Evolutionary conservation across 2,329 filamentous ascomycete genomes (phyloP).

Genomic region (Curvularia eragrostidis): DNA sequence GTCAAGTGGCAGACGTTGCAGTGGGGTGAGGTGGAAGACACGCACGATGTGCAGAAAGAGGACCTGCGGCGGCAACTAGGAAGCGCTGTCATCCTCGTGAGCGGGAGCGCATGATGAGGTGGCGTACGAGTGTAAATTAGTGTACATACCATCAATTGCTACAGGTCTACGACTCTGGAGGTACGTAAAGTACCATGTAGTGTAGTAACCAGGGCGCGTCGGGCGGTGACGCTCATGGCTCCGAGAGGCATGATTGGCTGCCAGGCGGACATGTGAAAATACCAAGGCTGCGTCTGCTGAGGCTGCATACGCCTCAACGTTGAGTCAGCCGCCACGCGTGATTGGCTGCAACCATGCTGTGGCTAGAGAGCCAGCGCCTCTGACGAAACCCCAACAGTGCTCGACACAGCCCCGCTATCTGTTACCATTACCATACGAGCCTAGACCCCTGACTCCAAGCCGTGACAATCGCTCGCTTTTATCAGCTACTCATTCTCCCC

Average conservation of each 20-base stretch:
- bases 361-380: constrained; percentile 11
- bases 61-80: constrained; percentile 88
- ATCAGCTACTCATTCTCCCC: too few species aligned
- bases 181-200: background rate
- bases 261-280: background rate
- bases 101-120: constrained; percentile 31
- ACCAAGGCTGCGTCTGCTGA: background rate
- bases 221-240: background rate
- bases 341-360: constrained; percentile 14
- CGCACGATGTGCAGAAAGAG: constrained; percentile 93
- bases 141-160: background rate
- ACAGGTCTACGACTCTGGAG: background rate
- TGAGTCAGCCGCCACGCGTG: background rate
- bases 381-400: constrained; percentile 16
- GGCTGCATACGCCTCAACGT: background rate
- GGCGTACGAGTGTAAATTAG: background rate
- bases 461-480: background rate
- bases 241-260: background rate
- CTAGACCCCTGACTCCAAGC: background rate
- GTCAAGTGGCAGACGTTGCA: constrained; percentile 86
- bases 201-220: background rate
- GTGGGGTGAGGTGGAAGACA: constrained; percentile 98
- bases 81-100: constrained; percentile 82
- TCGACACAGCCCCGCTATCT: constrained; percentile 18
- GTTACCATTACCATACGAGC: background rate